These are phyloP conservation scores for Albugo laibachii DNA, from an alignment of 352 stramenopile species.

Conservation along the genomic window DNA sequence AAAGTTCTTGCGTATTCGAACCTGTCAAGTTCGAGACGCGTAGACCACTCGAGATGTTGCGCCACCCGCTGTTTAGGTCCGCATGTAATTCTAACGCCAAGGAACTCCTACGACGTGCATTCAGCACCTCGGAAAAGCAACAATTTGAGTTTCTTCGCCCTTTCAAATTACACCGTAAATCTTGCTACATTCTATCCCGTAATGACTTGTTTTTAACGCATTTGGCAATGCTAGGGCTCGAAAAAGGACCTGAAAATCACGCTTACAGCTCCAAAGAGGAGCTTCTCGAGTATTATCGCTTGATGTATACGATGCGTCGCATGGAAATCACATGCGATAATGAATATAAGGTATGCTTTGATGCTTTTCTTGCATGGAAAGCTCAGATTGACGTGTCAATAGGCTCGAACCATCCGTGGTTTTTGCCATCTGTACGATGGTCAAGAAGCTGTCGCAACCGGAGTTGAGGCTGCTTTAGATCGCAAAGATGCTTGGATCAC, in stretches of 20 bases:
- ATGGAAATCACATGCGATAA: slow-evolving; percentile 99
- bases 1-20: no score
- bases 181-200: not conserved
- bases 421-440: slow-evolving; percentile 99
- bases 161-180: slow-evolving; percentile 69
- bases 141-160: slow-evolving; percentile 40
- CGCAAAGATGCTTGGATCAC: slow-evolving; percentile 97
- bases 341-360: slow-evolving; percentile 91
- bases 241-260: slow-evolving; percentile 33
- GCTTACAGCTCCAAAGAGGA: slow-evolving; percentile 89
- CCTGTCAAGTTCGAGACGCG: no score
- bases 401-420: slow-evolving; percentile 89
- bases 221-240: slow-evolving; percentile 23
- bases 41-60: no score
- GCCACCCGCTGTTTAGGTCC: no score
- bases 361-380: not conserved
- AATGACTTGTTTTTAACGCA: not conserved
- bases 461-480: slow-evolving; percentile 90
- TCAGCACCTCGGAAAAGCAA: no score
- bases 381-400: not conserved
- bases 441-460: slow-evolving; percentile 97
- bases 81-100: no score
- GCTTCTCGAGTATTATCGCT: slow-evolving; percentile 89
- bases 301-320: slow-evolving; percentile 99
- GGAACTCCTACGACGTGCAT: no score